Percentiles rank a stretch among this genome's conserved stretches.
These are phyloP conservation scores for Saksenaea oblongispora DNA, from an alignment of 371 early-diverging fungal genomes.

Conservation along the genomic window DNA sequence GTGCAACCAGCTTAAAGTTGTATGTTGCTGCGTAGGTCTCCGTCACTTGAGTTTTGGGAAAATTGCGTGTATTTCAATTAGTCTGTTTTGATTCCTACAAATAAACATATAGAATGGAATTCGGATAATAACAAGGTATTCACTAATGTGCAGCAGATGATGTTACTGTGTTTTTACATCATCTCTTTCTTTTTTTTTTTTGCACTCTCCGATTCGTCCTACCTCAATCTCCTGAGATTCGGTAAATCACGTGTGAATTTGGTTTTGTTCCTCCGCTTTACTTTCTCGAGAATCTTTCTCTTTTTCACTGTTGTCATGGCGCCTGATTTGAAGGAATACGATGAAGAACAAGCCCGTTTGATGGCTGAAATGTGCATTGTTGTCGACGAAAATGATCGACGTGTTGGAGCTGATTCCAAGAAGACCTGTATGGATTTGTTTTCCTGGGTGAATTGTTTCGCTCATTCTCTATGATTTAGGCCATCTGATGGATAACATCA, in stretches of 20 bases:
- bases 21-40: too few relatives aligned
- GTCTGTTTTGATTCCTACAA: too few relatives aligned
- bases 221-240: too few relatives aligned
- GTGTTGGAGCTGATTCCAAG: conserved; percentile 86
- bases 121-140: too few relatives aligned
- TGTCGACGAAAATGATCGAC: conserved; percentile 82
- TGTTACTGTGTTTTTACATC: too few relatives aligned
- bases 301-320: conserved; percentile 36
- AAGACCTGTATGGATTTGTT: conserved; percentile 77
- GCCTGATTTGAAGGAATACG: conserved; percentile 68
- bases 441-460: neutral
- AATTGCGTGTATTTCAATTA: too few relatives aligned
- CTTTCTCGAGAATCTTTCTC: neutral
- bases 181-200: neutral
- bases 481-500: conserved; percentile 89
- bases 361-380: conserved; percentile 98
- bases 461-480: conserved; percentile 45
- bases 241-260: neutral
- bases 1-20: too few relatives aligned
- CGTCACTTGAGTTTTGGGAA: too few relatives aligned
- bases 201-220: neutral
- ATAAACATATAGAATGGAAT: too few relatives aligned
- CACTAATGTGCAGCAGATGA: too few relatives aligned
- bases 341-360: conserved; percentile 88
- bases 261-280: conserved; percentile 9